Evolutionary conservation across 495 filamentous ascomycete species (phyloP), one percentile per base, ranked within the genome.

Genomic region (Penicillium chermesinum): DNA sequence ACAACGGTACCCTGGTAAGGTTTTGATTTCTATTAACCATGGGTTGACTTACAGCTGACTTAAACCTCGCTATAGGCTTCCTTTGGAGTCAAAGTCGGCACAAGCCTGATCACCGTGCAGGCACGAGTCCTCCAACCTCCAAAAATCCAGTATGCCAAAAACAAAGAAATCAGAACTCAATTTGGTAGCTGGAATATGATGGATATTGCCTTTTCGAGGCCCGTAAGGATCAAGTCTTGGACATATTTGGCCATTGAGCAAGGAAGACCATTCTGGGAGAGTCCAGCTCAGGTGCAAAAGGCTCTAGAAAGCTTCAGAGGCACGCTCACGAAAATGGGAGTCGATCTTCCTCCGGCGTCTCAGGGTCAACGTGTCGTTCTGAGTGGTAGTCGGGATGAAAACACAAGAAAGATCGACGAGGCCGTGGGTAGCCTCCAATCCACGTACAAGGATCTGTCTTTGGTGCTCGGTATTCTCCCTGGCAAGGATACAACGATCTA

Each of bases 401-500:
- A 30, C 25, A 5, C 30, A 14, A 25, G 13, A 0, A 18, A 27
- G 0, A 59, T 71, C 35, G 67, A 75, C 44, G 17, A 39, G 0
- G 54, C 61, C 0, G 64, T 73, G 22, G 18, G 34, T 12, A 19
- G 38, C 0, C 68, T 78, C 32, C 59, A 75, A 16, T 10, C 16
- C 0, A 55, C 65, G 1, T 44, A 62, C 10, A 45, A 21, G 9
- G 10, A 30, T 10, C 66, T 72, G 1, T 41, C 64, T 3, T 58
- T 89, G n/a, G 69, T 93, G 0, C 64, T 91, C 7, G 76, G 86
- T 12, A 64, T 91, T 21, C 67, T 91, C 0, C 76, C 75, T 1
- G 54, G 34, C n/a, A 66, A 69, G 2, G 69, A 78, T 22, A 61
- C 72, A 2, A 59, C 61, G 0, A 56, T 81, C 3, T 94, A 94